Base-by-base conservation (phyloP, 2,329 filamentous ascomycete genomes). In the Penicillium sp. region DNA sequence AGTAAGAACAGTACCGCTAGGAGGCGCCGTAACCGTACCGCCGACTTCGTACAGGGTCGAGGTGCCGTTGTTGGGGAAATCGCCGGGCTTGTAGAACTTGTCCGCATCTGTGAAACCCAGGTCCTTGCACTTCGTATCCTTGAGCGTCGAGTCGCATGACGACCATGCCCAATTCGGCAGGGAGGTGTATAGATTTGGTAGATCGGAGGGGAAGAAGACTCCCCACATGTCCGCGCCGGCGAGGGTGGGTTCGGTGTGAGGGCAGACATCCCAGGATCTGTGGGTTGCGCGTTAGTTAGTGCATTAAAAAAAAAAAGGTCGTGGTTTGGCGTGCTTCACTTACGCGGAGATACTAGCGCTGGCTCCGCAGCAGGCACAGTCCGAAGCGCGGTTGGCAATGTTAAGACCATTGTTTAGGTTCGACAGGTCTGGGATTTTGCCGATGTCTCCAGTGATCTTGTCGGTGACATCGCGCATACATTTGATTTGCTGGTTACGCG, bases 341-440 rank as follows among this genome's bases (percentile, higher is more conserved):
- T 68, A 74, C 73, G 68, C 69, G n/a, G 73, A 75, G 45, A 74
- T 64, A 29, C 67, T 67, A 23, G 71, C 72, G 29, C 73, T 75
- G 19, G 71, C 68, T 13, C 66, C 69, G 40, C 74, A 76, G 60
- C 74, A 77, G 8, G 67, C 64, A 23, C 74, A 77, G 4, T 67
- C 69, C 21, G 68, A 62, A 2, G 71, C 64, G 45, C 62, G 61
- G 4, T 58, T 54, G 12, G 69, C 65, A 21, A 67, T 63, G 15
- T 61, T 60, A 2, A 63, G 60, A 6, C 62, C 61, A 43, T 68
- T 66, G 12, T 57, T 62, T 0, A 70, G 61, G n/a, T 63, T 58
- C 2, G 58, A 54, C 4, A 66, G 52, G 25, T 67, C 57, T 10
- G 60, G 40, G 12, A 60, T 49, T 3, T 47, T 46, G 48, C 51